Conservation (phyloP, 345 rosid genomes). For the Eucalyptus microcorys region DNA sequence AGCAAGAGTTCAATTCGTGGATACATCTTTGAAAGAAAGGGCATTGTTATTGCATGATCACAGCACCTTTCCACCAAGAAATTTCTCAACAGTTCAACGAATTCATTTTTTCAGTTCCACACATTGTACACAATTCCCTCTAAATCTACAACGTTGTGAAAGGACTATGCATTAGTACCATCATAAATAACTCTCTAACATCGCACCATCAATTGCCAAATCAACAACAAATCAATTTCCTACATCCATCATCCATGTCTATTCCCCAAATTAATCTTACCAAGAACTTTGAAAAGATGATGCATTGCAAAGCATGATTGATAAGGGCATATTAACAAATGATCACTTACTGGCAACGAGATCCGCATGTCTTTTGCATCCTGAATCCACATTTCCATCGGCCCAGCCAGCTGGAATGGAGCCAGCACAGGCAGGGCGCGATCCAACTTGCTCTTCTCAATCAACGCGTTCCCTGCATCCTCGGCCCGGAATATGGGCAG, state of each 20-base stretch:
- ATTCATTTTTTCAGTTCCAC: not conserved
- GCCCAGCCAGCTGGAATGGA: conserved; percentile 93
- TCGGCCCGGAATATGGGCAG: conserved; percentile 64
- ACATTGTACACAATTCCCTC: not conserved
- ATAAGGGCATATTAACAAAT: not conserved
- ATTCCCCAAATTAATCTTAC: not conserved
- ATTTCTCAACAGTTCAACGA: not conserved
- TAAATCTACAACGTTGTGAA: not conserved
- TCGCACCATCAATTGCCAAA: not conserved
- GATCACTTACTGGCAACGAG: conserved; percentile 49
- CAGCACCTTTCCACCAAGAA: not conserved
- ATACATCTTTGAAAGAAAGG: not conserved
- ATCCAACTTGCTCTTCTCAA: conserved; percentile 19
- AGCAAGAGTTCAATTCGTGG: not conserved
- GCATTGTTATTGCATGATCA: not conserved
- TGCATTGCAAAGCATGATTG: not conserved
- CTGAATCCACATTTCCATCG: conserved; percentile 95
- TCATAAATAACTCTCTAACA: not conserved
- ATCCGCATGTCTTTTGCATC: conserved; percentile 84
- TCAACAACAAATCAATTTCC: not conserved
- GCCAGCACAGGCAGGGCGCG: conserved; percentile 55
- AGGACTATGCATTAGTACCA: not conserved
- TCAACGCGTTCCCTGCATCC: conserved; percentile 30
- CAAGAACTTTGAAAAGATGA: not conserved
- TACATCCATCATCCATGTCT: not conserved